These are phyloP conservation scores for Fusarium solani-melongenae DNA, from an alignment of 2,329 filamentous ascomycete species.

Conservation along the genomic window DNA sequence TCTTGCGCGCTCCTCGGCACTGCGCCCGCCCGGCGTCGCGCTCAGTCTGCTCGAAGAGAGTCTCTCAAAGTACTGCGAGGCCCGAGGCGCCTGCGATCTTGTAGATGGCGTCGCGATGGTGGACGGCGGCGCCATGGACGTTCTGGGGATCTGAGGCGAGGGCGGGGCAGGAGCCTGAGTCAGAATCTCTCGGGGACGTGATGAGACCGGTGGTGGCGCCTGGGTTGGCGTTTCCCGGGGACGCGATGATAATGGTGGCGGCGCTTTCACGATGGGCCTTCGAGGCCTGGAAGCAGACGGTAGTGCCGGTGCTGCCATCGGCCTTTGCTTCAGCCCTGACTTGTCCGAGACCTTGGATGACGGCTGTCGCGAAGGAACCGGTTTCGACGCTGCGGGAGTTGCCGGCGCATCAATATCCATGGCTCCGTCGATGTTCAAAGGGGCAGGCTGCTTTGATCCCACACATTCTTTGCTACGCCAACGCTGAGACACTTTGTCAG, in stretches of 20 bases:
- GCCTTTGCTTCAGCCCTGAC: not conserved
- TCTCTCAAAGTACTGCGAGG: slow-evolving; percentile 39
- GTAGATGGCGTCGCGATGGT: slow-evolving; percentile 24
- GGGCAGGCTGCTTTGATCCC: not conserved
- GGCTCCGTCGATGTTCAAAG: slow-evolving; percentile 12
- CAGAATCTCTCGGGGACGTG: slow-evolving; percentile 5
- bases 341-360: slow-evolving; percentile 1
- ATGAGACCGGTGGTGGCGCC: slow-evolving; percentile 11
- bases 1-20: slow-evolving; percentile 38
- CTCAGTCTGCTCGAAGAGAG: slow-evolving; percentile 25
- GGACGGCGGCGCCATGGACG: slow-evolving; percentile 31
- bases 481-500: not conserved
- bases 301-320: not conserved
- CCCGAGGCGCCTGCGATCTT: slow-evolving; percentile 20
- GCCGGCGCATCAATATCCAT: slow-evolving; percentile 31
- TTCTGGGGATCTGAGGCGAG: slow-evolving; percentile 30
- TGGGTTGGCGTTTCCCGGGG: slow-evolving; percentile 17
- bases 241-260: slow-evolving; percentile 15
- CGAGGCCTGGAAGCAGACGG: not conserved
- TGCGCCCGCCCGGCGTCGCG: slow-evolving; percentile 22
- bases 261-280: not conserved
- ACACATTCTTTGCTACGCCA: not conserved
- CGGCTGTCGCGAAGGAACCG: not conserved
- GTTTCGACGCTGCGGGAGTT: not conserved
- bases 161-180: slow-evolving; percentile 27